Percentiles rank a stretch among this genome's conserved stretches.
These are phyloP conservation scores for Prillingera fragicola DNA, from an alignment of 1,284 basidiomycete genomes.

Conservation along the genomic window DNA sequence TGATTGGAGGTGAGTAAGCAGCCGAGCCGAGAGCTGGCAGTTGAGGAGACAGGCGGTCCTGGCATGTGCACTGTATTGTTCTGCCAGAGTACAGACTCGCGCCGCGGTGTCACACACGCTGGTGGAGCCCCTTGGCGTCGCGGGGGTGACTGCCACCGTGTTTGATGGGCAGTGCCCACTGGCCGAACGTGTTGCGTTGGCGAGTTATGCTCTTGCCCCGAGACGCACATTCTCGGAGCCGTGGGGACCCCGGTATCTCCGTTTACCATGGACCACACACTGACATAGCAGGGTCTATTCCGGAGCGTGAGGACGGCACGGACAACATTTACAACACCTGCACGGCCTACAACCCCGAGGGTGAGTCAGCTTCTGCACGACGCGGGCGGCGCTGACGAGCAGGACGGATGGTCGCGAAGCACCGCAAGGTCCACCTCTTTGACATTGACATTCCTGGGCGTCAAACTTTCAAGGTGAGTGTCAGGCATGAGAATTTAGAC, in stretches of 20 bases:
- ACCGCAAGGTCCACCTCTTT: conserved; percentile 94
- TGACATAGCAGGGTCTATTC: conserved; percentile 66
- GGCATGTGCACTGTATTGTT: too few species aligned
- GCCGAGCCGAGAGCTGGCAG: neutral
- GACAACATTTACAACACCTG: conserved; percentile 84
- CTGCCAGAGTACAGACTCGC: neutral
- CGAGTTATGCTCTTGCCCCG: too few species aligned
- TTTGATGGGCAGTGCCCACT: too few species aligned
- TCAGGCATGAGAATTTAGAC: too few species aligned
- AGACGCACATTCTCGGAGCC: too few species aligned
- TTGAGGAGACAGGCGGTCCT: neutral
- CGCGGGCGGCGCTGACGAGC: neutral
- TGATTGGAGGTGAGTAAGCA: conserved; percentile 81
- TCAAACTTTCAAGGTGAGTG: conserved; percentile 83
- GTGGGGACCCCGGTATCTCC: neutral
- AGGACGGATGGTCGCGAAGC: conserved; percentile 80
- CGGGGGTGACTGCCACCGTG: too few species aligned
- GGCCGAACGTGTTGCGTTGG: too few species aligned
- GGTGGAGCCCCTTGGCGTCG: too few species aligned
- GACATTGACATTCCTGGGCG: conserved; percentile 97
- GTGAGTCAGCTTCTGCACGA: conserved; percentile 48
- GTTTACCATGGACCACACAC: neutral
- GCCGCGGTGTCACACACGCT: neutral
- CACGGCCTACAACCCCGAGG: conserved; percentile 81
- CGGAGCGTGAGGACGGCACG: conserved; percentile 63